Percentiles rank a stretch among this genome's conserved stretches.
Conservation (phyloP, 1,139 yeast species). For the Suhomyces kunorum region DNA sequence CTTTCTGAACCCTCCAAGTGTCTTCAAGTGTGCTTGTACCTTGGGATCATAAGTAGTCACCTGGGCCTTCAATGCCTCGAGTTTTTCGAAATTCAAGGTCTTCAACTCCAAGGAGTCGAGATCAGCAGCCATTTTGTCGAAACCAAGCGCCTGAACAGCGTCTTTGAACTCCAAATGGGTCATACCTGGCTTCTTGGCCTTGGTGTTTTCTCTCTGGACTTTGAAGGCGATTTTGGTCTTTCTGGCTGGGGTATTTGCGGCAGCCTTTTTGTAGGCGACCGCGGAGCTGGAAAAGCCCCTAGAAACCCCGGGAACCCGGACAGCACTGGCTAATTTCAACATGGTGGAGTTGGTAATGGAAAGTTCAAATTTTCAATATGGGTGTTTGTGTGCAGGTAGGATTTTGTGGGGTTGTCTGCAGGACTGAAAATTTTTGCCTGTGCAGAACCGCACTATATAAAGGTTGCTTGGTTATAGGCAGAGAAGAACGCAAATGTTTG, state of each 20-base stretch:
- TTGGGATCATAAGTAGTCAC: conserved; percentile 29
- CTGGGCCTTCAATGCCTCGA: conserved; percentile 17
- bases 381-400: too few relatives aligned
- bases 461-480: neutral
- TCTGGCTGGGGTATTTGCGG: conserved; percentile 14
- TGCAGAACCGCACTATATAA: conserved; percentile 5
- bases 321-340: conserved; percentile 16
- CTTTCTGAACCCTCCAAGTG: conserved; percentile 60
- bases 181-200: conserved; percentile 45
- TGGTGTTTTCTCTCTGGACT: conserved; percentile 17
- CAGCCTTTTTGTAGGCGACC: conserved; percentile 10
- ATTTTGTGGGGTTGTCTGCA: conserved; percentile 2
- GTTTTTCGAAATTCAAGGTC: conserved; percentile 16
- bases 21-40: conserved; percentile 29
- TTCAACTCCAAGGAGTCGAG: conserved; percentile 21
- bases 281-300: conserved; percentile 13
- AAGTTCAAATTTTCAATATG: neutral
- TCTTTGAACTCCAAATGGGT: conserved; percentile 44
- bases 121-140: conserved; percentile 35
- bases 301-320: neutral
- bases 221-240: conserved; percentile 14
- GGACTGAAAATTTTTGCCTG: conserved; percentile 3
- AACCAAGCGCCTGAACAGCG: conserved; percentile 40
- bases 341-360: conserved; percentile 8
- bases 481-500: neutral